Percentiles rank a stretch among this genome's conserved stretches.
Conservation (phyloP, 352 stramenopile genomes). For the Phytophthora fragariaefolia region DNA sequence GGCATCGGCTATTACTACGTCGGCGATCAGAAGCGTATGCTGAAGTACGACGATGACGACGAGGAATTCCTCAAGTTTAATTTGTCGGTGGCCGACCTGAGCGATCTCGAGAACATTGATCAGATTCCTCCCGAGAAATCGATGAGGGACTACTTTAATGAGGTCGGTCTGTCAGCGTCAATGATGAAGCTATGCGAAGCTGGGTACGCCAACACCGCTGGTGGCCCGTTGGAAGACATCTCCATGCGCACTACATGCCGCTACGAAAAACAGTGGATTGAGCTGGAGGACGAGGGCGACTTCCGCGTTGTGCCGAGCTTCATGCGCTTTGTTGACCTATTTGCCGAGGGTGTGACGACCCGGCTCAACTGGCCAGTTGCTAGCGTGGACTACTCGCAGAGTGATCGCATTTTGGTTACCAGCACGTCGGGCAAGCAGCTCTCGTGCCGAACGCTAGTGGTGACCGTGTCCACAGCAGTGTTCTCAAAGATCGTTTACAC, state of each 20-base stretch:
- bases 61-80: slow-evolving; percentile 83
- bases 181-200: slow-evolving; percentile 87
- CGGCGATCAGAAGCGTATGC: slow-evolving; percentile 85
- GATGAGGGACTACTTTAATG: slow-evolving; percentile 82
- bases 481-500: slow-evolving; percentile 80
- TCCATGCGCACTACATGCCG: slow-evolving; percentile 80
- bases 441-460: slow-evolving; percentile 64
- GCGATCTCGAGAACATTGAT: slow-evolving; percentile 67
- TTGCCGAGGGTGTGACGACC: slow-evolving; percentile 54
- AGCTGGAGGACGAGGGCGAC: slow-evolving; percentile 83
- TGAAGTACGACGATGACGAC: slow-evolving; percentile 73
- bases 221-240: slow-evolving; percentile 70
- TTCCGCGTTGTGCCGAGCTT: slow-evolving; percentile 79
- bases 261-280: slow-evolving; percentile 87
- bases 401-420: slow-evolving; percentile 58
- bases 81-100: slow-evolving; percentile 60
- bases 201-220: slow-evolving; percentile 84
- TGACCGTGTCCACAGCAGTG: slow-evolving; percentile 80
- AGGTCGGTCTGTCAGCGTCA: slow-evolving; percentile 60
- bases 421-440: slow-evolving; percentile 62
- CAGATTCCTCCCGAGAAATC: slow-evolving; percentile 64
- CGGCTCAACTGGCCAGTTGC: slow-evolving; percentile 64
- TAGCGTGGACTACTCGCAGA: slow-evolving; percentile 66
- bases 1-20: slow-evolving; percentile 89
- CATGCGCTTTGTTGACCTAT: slow-evolving; percentile 68